These are phyloP conservation scores for Aspergillus neoniger DNA, from an alignment of 2,329 filamentous ascomycete genomes.

Conservation along the genomic window DNA sequence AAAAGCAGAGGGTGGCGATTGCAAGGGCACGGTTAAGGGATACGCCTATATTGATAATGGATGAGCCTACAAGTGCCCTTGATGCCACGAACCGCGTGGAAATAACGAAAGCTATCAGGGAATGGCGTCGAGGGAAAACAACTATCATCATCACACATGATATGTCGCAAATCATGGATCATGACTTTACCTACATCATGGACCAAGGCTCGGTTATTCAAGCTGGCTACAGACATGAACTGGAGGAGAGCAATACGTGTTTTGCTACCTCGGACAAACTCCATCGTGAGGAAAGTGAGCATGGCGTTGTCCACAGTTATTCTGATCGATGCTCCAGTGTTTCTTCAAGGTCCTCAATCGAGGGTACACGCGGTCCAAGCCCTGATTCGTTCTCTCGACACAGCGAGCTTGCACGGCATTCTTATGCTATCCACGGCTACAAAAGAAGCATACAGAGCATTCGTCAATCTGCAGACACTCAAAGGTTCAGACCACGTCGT, in stretches of 20 bases:
- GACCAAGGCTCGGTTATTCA: slow-evolving; percentile 69
- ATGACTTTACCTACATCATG: slow-evolving; percentile 80
- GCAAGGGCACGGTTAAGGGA: slow-evolving; percentile 77
- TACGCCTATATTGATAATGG: slow-evolving; percentile 77
- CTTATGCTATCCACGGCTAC: not conserved
- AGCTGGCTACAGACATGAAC: slow-evolving; percentile 63
- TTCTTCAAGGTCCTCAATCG: not conserved
- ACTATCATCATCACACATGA: slow-evolving; percentile 95
- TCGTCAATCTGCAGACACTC: not conserved
- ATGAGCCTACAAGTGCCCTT: slow-evolving; percentile 84
- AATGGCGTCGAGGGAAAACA: slow-evolving; percentile 78
- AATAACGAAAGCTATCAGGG: slow-evolving; percentile 73
- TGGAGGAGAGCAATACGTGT: slow-evolving; percentile 44
- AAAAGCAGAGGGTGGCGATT: slow-evolving; percentile 78
- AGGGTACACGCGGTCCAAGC: not conserved
- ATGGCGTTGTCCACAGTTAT: too few species aligned
- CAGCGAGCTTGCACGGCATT: not conserved
- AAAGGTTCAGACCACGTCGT: not conserved
- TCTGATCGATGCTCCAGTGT: not conserved
- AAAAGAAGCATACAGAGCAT: not conserved
- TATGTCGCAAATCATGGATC: slow-evolving; percentile 68
- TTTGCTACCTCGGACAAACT: slow-evolving; percentile 13
- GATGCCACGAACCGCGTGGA: slow-evolving; percentile 69
- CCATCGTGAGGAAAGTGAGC: not conserved
- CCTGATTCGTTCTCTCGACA: not conserved